A percentile compares a stretch with the other conserved stretches of the same genome.
phyloP scores from a whole-genome alignment of 2,329 filamentous ascomycete genomes.

The Penicillium brasilianum region DNA sequence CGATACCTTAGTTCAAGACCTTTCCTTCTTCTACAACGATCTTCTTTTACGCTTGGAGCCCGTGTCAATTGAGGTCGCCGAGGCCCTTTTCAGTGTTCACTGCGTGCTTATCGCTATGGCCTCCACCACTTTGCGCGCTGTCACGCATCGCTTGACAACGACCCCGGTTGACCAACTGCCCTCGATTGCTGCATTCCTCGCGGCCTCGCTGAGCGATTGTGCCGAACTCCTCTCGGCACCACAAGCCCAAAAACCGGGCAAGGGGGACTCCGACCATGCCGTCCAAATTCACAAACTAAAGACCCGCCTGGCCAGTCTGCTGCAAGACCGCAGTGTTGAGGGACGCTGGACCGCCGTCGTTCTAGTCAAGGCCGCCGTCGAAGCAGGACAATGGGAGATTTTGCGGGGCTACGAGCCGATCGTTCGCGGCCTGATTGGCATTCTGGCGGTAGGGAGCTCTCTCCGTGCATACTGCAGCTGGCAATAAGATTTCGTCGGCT shows the following conservation, averaged over 20 bases:
- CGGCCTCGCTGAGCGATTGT: slow-evolving; percentile 60
- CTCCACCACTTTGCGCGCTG: slow-evolving; percentile 47
- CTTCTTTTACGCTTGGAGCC: not conserved
- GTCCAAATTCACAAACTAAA: slow-evolving; percentile 82
- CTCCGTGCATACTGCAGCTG: not conserved
- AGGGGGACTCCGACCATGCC: slow-evolving; percentile 67
- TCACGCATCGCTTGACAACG: slow-evolving; percentile 64
- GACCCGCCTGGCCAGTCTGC: slow-evolving; percentile 74
- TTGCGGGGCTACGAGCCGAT: slow-evolving; percentile 75
- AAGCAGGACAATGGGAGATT: slow-evolving; percentile 83
- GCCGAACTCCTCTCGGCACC: slow-evolving; percentile 66
- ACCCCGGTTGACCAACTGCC: slow-evolving; percentile 76
- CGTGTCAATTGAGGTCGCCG: slow-evolving; percentile 7
- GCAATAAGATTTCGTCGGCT: slow-evolving; percentile 1
- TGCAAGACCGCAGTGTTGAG: slow-evolving; percentile 75
- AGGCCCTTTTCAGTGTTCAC: not conserved
- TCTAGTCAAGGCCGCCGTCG: slow-evolving; percentile 78
- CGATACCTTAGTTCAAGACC: slow-evolving; percentile 16
- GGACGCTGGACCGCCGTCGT: slow-evolving; percentile 79
- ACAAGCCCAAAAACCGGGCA: slow-evolving; percentile 62
- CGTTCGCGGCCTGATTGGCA: slow-evolving; percentile 74
- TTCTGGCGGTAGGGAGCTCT: slow-evolving; percentile 66
- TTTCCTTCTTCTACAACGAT: slow-evolving; percentile 17
- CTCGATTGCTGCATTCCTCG: slow-evolving; percentile 71
- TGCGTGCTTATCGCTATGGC: slow-evolving; percentile 26